A percentile compares a stretch with the other conserved stretches of the same genome.
phyloP scores from a whole-genome alignment of 2,329 filamentous ascomycete species.

The Fusarium concolor region DNA sequence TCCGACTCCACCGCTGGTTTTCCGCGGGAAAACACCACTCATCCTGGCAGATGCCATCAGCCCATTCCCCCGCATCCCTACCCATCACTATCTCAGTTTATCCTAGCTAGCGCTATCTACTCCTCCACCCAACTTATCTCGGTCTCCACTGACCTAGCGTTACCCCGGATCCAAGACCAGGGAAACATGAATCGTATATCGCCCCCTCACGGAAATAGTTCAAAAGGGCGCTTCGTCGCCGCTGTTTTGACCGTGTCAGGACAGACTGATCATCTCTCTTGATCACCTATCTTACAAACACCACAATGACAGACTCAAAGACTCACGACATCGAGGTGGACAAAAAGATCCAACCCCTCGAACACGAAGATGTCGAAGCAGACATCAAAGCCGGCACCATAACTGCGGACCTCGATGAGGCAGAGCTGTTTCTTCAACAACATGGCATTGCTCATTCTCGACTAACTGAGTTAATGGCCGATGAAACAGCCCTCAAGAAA shows the following conservation, averaged over 20 bases:
- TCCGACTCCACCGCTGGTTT: slow-evolving; percentile 17
- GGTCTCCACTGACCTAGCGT: slow-evolving; percentile 15
- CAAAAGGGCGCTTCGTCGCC: slow-evolving; percentile 30
- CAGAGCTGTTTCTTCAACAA: slow-evolving; percentile 44
- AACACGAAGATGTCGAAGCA: slow-evolving; percentile 40
- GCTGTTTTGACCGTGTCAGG: not conserved
- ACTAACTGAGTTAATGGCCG: slow-evolving; percentile 42
- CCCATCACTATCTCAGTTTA: slow-evolving; percentile 14
- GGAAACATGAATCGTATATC: slow-evolving; percentile 32
- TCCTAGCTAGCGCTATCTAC: slow-evolving; percentile 36
- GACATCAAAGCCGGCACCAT: slow-evolving; percentile 41
- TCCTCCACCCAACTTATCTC: slow-evolving; percentile 23
- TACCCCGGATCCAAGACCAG: slow-evolving; percentile 37
- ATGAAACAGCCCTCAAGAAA: slow-evolving; percentile 43
- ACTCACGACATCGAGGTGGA: slow-evolving; percentile 35
- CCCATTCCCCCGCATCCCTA: slow-evolving; percentile 25
- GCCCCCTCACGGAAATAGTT: not conserved
- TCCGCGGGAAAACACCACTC: slow-evolving; percentile 30
- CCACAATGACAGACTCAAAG: slow-evolving; percentile 35
- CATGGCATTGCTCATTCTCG: slow-evolving; percentile 43
- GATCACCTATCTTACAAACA: not conserved
- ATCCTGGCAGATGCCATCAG: slow-evolving; percentile 20
- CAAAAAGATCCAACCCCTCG: slow-evolving; percentile 38
- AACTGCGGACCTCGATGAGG: slow-evolving; percentile 45
- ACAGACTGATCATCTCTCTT: not conserved